Evolutionary conservation across 2,329 filamentous ascomycete species (phyloP), one percentile per base, ranked within the genome.

Genomic region (Huntiella decipiens): DNA sequence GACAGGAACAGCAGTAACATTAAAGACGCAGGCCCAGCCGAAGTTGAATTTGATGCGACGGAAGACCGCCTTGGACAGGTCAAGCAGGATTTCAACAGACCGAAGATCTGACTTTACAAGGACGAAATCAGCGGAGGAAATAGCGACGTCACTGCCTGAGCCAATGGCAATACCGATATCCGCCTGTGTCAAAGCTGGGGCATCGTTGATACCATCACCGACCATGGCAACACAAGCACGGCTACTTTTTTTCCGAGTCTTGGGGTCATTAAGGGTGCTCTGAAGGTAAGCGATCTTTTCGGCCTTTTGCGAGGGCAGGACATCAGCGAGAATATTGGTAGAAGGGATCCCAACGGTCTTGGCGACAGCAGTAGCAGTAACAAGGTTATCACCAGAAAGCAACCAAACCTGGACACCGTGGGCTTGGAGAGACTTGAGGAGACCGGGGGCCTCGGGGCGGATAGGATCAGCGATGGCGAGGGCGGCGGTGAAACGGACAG

Each of bases 331-430:
- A 52, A 95, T 79, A 57, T 92, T 82, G 46, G 67, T 63, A 1
- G 66, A 55, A 0, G 75, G 70, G 52, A 95, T 94, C 16, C 83
- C 83, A 13, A 94, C 68, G 55, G 74, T 74, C 2, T 68, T 63
- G 1, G 82, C 87, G 2, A 95, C 83, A 0, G 85, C 84, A 15
- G 71, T 67, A 2, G 87, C 87, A 0, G 87, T 95, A n/a, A 67
- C 77, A n/a, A 67, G 64, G 56, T 94, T 94, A 64, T 95, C 87
- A 28, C 87, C 87, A 0, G 85, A 92, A 34, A 94, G 77, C 84
- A 95, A 92, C 76, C 80, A 94, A 3, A 93, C 81, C 31, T 77
- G 73, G 40, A 82, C 77, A 15, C 79, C 76, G 12, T 72, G 71
- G 4, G 68, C 60, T 38, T 73, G 70, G 0, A 94, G 72, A 1